These are phyloP conservation scores for Cyclanthera cordifolia DNA, from an alignment of 306 rosid genomes.

Conservation along the genomic window DNA sequence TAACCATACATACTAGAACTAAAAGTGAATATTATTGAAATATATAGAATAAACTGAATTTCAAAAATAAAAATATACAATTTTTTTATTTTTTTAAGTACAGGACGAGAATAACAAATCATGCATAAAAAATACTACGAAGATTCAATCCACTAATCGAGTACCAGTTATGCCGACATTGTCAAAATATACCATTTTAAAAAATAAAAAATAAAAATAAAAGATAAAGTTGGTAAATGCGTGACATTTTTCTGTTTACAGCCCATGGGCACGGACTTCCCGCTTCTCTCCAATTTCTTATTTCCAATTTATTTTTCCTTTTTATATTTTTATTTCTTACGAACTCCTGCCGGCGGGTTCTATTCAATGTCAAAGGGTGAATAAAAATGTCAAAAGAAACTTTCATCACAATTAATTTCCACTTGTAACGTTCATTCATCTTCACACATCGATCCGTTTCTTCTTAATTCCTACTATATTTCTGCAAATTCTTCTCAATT, in stretches of 20 bases:
- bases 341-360: constrained; percentile 14
- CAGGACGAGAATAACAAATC: no score
- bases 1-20: no score
- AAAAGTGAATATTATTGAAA: no score
- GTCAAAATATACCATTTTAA: no score
- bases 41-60: no score
- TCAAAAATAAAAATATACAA: no score
- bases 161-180: no score
- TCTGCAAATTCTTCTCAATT: constrained; percentile 4
- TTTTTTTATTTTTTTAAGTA: no score
- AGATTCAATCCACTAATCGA: no score
- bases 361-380: constrained; percentile 1
- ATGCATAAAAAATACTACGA: no score
- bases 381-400: background rate
- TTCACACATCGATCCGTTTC: background rate
- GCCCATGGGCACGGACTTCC: constrained; percentile 60
- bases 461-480: background rate
- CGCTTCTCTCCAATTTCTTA: constrained; percentile 19
- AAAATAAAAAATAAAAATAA: no score
- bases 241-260: background rate
- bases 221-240: no score
- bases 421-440: background rate
- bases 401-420: background rate
- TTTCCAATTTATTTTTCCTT: background rate
- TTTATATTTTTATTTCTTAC: background rate